These are phyloP conservation scores for Mangifera indica DNA, from an alignment of 345 rosid species.

Conservation along the genomic window DNA sequence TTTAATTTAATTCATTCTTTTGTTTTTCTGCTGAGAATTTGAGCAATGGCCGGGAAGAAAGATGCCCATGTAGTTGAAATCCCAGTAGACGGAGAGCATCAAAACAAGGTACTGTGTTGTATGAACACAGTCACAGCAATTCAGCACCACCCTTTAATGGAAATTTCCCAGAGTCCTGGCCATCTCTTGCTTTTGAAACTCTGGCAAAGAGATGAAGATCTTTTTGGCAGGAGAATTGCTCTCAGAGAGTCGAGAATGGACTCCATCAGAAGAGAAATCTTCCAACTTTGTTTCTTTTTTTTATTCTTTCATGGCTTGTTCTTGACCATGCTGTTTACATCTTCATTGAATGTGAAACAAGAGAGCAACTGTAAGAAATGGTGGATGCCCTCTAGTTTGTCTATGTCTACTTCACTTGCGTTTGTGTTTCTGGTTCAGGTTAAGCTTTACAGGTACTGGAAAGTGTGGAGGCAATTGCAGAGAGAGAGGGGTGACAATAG, in stretches of 20 bases:
- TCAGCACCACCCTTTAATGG: constrained; percentile 85
- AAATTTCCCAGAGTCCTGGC: constrained; percentile 88
- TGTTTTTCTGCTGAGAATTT: not conserved
- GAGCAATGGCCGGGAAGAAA: constrained; percentile 51
- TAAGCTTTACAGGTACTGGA: constrained; percentile 72
- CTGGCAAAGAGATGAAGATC: constrained; percentile 89
- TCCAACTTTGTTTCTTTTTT: constrained; percentile 78
- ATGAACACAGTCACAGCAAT: constrained; percentile 49
- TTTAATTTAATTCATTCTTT: not conserved
- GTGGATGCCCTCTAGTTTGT: constrained; percentile 76
- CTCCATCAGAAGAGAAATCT: constrained; percentile 75
- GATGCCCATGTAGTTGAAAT: constrained; percentile 77
- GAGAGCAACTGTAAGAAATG: constrained; percentile 54
- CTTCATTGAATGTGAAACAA: constrained; percentile 31
- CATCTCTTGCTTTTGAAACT: constrained; percentile 85
- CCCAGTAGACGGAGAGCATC: constrained; percentile 76
- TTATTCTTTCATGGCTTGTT: constrained; percentile 66
- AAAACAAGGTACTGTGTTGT: constrained; percentile 38
- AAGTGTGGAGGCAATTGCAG: constrained; percentile 61
- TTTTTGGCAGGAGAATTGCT: constrained; percentile 46
- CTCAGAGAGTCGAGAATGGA: constrained; percentile 68
- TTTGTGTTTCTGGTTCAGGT: constrained; percentile 67
- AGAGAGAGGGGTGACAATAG: constrained; percentile 70
- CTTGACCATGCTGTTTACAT: constrained; percentile 59
- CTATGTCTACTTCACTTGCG: constrained; percentile 60